Conservation (phyloP, 345 rosid species). For the Lepidium africanum region DNA sequence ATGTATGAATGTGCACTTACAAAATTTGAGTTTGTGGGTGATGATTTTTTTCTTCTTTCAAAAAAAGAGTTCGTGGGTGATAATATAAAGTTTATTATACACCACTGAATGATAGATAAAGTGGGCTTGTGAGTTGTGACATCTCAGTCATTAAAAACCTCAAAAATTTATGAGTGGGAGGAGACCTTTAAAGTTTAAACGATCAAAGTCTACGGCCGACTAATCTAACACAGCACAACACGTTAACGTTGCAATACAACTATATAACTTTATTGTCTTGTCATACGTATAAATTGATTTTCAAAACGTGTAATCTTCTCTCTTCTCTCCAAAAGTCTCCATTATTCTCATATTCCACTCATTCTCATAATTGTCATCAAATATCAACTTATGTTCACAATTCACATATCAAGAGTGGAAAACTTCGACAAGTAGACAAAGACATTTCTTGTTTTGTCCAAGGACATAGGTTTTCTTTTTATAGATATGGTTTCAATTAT, state of each 20-base stretch:
- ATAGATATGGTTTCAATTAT: no score
- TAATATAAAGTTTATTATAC: neutral
- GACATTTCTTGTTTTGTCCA: no score
- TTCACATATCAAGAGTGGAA: neutral
- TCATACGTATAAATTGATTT: neutral
- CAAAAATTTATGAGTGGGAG: neutral
- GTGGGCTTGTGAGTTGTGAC: neutral
- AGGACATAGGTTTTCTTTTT: no score
- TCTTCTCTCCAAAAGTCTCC: neutral
- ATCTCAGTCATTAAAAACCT: neutral
- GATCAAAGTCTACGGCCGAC: constrained; percentile 6
- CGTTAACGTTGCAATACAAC: constrained; percentile 6
- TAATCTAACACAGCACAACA: constrained; percentile 1
- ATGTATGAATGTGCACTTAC: neutral
- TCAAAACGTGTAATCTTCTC: neutral
- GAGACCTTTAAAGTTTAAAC: constrained; percentile 1
- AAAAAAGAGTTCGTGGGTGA: neutral
- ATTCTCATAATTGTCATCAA: neutral
- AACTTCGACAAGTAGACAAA: no score
- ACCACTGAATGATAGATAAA: constrained; percentile 3
- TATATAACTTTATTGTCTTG: neutral
- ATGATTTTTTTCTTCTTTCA: no score
- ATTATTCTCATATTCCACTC: neutral
- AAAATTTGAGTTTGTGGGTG: no score
- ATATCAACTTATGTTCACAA: neutral